Evolutionary conservation across 768 basidiomycete genomes (phyloP), one percentile per base, ranked within the genome.

Genomic region (Scleroderma bovista): DNA sequence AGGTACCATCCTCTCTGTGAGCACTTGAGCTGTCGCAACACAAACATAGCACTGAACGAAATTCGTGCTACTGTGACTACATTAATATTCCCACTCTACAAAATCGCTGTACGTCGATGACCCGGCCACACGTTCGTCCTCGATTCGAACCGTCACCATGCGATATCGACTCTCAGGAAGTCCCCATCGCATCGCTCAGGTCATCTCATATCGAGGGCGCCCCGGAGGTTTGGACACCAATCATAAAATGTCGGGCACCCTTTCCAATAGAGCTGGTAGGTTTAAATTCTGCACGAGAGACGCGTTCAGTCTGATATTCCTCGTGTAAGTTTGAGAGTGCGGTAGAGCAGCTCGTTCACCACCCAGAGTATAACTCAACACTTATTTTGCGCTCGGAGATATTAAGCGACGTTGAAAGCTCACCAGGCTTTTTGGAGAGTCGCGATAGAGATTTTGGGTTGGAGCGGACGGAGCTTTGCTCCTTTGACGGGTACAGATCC

Each of bases 311-410:
- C n/a, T 15, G 12, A 36, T 36, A n/a, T 23, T 40, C 38, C 43
- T 32, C 45, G 45, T 38, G 29, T 57, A 54, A 93, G 90, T 96
- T 96, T 61, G 79, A 86, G 55, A 60, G 65, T 1, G 88, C 87
- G 0, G 64, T 86, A 29, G 78, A 76, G 22, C 86, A 90, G 54
- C 72, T 95, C 16, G 73, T 93, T 7, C 78, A 87, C 33, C 92
- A 95, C 61, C 94, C 94, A 6, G 94, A 97, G 61, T 90, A 91
- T 64, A 95, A 94, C 61, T 92, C 91, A 0, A 87, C 89, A 0
- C 77, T 95, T 23, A 95, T 97, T 50, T 71, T 97, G 16, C 81
- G 94, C 2, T 88, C 93, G 0, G 89, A 95, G 34, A 78, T 77
- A 3, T 44, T 88, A 31, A 42, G 38, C n/a, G 59, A 64, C 34